Evolutionary conservation across 2,329 filamentous ascomycete genomes (phyloP).

Genomic region (Penicillium sp.): DNA sequence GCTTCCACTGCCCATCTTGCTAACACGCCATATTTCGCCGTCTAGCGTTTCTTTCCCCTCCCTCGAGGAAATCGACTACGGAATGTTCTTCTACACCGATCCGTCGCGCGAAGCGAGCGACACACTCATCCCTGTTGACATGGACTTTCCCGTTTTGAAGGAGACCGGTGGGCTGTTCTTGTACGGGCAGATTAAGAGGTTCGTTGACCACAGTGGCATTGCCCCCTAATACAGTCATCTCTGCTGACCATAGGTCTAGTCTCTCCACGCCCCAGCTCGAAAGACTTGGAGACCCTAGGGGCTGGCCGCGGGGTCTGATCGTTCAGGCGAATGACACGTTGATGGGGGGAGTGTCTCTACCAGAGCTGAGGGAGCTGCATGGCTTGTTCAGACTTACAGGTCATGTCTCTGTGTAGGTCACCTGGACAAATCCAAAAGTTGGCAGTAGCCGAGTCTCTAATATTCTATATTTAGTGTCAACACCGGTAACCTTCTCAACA

Average conservation of each 20-base stretch:
- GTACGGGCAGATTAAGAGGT: background rate
- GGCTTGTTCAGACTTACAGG: background rate
- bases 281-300: background rate
- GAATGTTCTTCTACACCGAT: background rate
- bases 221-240: background rate
- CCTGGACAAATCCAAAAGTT: background rate
- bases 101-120: background rate
- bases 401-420: background rate
- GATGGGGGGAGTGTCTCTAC: background rate
- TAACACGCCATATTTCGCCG: background rate
- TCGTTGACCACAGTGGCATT: background rate
- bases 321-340: background rate
- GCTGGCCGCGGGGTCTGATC: background rate
- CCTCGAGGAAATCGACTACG: background rate
- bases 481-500: background rate
- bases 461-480: background rate
- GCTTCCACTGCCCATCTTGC: no score
- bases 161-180: background rate
- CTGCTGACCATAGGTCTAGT: background rate
- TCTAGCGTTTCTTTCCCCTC: background rate
- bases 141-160: background rate
- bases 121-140: background rate
- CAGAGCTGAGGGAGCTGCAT: background rate
- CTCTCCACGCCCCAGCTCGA: background rate
- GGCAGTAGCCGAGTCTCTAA: background rate